phyloP scores from a whole-genome alignment of 306 rosid genomes.

The Alnus rubra region DNA sequence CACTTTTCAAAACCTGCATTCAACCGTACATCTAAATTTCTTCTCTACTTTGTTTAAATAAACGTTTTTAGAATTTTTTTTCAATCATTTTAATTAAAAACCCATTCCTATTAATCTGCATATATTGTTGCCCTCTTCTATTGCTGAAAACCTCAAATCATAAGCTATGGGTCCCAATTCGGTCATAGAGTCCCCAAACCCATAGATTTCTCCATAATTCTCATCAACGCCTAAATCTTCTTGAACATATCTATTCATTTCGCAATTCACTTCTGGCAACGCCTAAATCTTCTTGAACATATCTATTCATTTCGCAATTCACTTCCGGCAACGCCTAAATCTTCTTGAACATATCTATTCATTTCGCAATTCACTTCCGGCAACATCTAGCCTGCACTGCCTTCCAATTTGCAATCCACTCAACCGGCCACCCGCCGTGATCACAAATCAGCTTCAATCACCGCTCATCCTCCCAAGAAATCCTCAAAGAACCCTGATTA shows the following conservation, averaged over 20 bases:
- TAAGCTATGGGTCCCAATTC: neutral
- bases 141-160: constrained; percentile 4
- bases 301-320: constrained; percentile 7
- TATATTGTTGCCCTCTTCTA: neutral
- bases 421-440: constrained; percentile 49
- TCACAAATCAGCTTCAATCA: constrained; percentile 79
- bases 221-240: constrained; percentile 14
- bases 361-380: neutral
- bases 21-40: too few species aligned
- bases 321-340: constrained; percentile 8
- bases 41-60: too few species aligned
- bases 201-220: constrained; percentile 3
- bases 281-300: constrained; percentile 3
- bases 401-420: constrained; percentile 6
- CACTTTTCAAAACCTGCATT: too few species aligned
- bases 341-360: neutral
- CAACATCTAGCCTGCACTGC: too few species aligned
- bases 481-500: constrained; percentile 15
- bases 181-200: neutral
- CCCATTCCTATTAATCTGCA: constrained; percentile 4
- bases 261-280: neutral
- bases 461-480: constrained; percentile 56
- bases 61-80: too few species aligned
- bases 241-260: neutral
- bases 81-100: neutral